Base-by-base conservation (phyloP, 192 early-diverging fungal species). In the Kappamyces sp. region DNA sequence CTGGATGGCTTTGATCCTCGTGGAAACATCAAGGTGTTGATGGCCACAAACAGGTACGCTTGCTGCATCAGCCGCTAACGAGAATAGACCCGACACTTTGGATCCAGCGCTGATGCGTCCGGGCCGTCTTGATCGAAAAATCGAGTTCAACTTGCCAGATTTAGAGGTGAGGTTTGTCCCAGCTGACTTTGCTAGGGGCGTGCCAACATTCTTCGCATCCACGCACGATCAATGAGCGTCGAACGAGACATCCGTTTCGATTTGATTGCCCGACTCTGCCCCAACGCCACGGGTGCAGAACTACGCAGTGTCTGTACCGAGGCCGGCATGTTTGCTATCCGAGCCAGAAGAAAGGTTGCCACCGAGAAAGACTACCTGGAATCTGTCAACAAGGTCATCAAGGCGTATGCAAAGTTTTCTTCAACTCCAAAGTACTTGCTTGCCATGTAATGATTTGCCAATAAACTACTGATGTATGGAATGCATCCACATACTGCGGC, bases 331-430 rank as follows among this genome's bases (percentile, higher is more conserved):
- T 99, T 92, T 84, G 97, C 97, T 1, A 99, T 99, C 63, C 83
- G 97, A 8, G 89, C 92, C 52, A 83, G 97, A 70, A 86, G 94
- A 84, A 98, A 98, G 87, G 84, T 97, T 12, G 95, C 97, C 13
- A 97, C 93, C 23, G 97, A 99, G 71, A 98, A 99, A 80, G 97
- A 99, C 79, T 99, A 97, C 77, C 83, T 99, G 76, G 95, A 99
- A 71, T 80, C 94, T 32, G 95, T 99, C 10, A 93, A 97, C 80
- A 99, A 99, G 84, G 97, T 99, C 59, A 96, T 99, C 82, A 97
- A 97, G 84, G 84, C 84, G 43, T 99, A 99, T 66, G 90, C 92
- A 60, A 95, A 98, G 84, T 98, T 98, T 80, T 93, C 91, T 62
- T 89, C 91, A 61, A 98, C 96, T 36, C 92, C 96, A 49, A 90